These are phyloP conservation scores for Ceratonia siliqua DNA, from an alignment of 306 rosid species.

Conservation along the genomic window DNA sequence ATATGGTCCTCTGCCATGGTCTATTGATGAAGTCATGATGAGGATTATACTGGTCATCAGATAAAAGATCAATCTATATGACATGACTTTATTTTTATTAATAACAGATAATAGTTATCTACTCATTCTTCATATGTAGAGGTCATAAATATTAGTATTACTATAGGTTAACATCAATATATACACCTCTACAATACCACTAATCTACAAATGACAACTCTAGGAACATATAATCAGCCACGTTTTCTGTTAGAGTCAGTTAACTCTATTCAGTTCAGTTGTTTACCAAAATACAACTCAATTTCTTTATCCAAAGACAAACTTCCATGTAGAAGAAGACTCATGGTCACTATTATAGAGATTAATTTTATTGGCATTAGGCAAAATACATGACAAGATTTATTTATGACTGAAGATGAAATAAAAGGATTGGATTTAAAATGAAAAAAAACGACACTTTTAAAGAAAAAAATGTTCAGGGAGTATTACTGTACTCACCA, in stretches of 20 bases:
- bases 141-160: background rate
- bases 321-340: background rate
- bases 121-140: background rate
- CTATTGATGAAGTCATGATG: background rate
- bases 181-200: background rate
- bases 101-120: background rate
- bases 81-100: constrained; percentile 23
- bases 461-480: constrained; percentile 10
- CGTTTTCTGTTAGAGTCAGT: background rate
- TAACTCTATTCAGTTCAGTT: background rate
- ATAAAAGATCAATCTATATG: background rate
- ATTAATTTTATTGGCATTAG: background rate
- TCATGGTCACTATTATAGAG: background rate
- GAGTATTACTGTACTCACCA: constrained; percentile 51
- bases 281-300: constrained; percentile 16
- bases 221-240: background rate
- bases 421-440: constrained; percentile 16
- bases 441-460: constrained; percentile 1
- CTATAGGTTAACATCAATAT: background rate
- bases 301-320: background rate
- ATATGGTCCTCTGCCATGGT: background rate
- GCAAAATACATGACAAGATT: constrained; percentile 1
- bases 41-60: background rate
- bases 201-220: background rate
- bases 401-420: background rate